Evolutionary conservation across 2,329 filamentous ascomycete genomes (phyloP).

Genomic region (Coniella vitis): DNA sequence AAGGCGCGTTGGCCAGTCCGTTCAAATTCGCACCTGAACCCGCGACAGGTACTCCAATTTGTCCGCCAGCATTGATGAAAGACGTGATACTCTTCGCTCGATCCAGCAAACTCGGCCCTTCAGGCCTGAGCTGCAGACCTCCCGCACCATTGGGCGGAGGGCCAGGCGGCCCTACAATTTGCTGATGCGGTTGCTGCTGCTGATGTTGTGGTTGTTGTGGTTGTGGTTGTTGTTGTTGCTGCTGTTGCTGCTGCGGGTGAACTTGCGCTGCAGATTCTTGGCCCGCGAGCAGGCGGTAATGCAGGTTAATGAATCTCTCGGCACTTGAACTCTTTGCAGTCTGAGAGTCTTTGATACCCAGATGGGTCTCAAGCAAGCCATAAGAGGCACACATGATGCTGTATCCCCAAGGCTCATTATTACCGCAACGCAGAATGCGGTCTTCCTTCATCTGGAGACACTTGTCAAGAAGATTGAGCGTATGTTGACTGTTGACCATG

Average conservation of each 20-base stretch:
- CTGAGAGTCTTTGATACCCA: conserved; percentile 50
- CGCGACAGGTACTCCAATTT: neutral
- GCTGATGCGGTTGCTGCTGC: neutral
- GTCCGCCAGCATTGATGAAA: conserved; percentile 3
- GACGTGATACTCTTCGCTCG: conserved; percentile 15
- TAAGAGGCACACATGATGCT: conserved; percentile 56
- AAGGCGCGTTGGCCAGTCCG: conserved; percentile 18
- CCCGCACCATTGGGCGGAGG: conserved; percentile 6
- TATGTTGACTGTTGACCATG: conserved; percentile 55
- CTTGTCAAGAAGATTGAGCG: conserved; percentile 53
- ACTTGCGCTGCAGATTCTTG: conserved; percentile 38
- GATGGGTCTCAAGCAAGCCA: conserved; percentile 52
- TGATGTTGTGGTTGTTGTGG: conserved; percentile 16
- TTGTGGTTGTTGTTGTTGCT: conserved; percentile 19
- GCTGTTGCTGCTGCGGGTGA: conserved; percentile 23
- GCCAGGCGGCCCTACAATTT: conserved; percentile 1
- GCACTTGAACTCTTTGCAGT: conserved; percentile 52
- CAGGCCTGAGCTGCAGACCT: conserved; percentile 4
- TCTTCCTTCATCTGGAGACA: conserved; percentile 56
- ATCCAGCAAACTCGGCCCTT: conserved; percentile 12
- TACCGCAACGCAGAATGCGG: conserved; percentile 52
- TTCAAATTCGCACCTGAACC: conserved; percentile 6
- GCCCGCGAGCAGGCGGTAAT: conserved; percentile 49
- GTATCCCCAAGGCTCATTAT: conserved; percentile 59
- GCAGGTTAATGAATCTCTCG: conserved; percentile 52